Evolutionary conservation across 352 stramenopile genomes (phyloP).

Genomic region (Pythium rishiriense): DNA sequence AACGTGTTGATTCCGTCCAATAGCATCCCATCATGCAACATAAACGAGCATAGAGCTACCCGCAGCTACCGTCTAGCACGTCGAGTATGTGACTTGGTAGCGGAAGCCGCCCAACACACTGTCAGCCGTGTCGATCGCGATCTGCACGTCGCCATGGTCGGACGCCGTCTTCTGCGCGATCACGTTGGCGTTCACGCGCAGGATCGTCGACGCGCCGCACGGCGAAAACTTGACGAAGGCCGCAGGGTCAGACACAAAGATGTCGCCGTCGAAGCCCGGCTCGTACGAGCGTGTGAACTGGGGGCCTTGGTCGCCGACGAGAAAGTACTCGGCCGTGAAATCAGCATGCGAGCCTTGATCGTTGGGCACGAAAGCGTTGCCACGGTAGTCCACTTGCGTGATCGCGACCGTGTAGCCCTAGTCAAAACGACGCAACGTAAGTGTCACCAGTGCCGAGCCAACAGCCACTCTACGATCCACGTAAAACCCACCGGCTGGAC

Average conservation of each 20-base stretch:
- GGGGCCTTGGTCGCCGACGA: constrained; percentile 43
- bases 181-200: constrained; percentile 48
- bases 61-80: constrained; percentile 10
- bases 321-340: constrained; percentile 57
- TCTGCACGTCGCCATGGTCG: constrained; percentile 38
- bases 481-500: constrained; percentile 24
- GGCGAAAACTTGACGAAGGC: constrained; percentile 43
- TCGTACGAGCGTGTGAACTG: constrained; percentile 31
- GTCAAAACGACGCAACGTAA: not conserved
- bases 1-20: too few species aligned
- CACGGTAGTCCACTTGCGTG: constrained; percentile 49
- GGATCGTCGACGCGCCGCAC: constrained; percentile 47
- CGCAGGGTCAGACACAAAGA: constrained; percentile 27
- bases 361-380: constrained; percentile 42
- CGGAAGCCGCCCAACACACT: constrained; percentile 42
- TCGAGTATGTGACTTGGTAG: constrained; percentile 42
- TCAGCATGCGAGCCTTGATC: constrained; percentile 33
- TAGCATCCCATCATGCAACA: too few species aligned
- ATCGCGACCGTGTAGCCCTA: constrained; percentile 25
- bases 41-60: too few species aligned
- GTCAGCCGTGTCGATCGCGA: constrained; percentile 54
- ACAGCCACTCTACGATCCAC: not conserved
- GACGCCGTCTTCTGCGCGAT: constrained; percentile 35
- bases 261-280: constrained; percentile 38
- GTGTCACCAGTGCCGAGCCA: too few species aligned